Evolutionary conservation across 208 protist species (phyloP), one percentile per base, ranked within the genome.

Genomic region (Acanthamoeba castellanii): DNA sequence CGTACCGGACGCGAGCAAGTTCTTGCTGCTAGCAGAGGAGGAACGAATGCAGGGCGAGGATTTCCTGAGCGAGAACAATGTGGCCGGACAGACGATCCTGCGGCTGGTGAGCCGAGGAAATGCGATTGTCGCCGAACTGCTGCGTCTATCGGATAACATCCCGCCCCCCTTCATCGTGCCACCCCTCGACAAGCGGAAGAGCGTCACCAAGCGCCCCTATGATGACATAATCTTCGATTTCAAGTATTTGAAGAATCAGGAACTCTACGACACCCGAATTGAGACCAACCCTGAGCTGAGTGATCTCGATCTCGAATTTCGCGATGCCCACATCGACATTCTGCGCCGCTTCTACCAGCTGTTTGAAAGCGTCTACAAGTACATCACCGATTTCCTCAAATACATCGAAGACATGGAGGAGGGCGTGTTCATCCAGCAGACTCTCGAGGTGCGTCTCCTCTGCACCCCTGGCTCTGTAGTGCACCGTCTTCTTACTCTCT

Each of bases 341-440:
- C 96, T 99, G 27, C 96, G 98, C 76, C 97, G 98, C 52, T 99
- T 99, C 96, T 99, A 99, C 96, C 90, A 97, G 13, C 96, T 99
- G 6, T 99, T 99, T 93, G 98, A 99, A 88, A 97, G 97, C 92
- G 98, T 99, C 7, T 99, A 98, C 76, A 98, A 98, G 89, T 99
- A 99, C 96, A 98, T 98, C 45, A 97, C 96, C 52, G 99, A 99
- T 95, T 98, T 99, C 50, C 50, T 94, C 5, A 78, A 94, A n/a
- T 98, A 97, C 72, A 81, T 99, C 37, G 95, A 98, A 13, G 98
- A 99, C 68, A 96, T 99, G 34, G 96, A 98, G 30, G 97, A 99
- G 37, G 98, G 97, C 52, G 82, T 98, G 25, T 99, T 96, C 95
- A 98, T 99, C 84, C 97, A 98, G 93, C 98, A 99, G 81, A 99